Evolutionary conservation across 225 moss, liverwort and hornwort genomes (phyloP), one percentile per base, ranked within the genome.

Genomic region (Lunularia cruciata): DNA sequence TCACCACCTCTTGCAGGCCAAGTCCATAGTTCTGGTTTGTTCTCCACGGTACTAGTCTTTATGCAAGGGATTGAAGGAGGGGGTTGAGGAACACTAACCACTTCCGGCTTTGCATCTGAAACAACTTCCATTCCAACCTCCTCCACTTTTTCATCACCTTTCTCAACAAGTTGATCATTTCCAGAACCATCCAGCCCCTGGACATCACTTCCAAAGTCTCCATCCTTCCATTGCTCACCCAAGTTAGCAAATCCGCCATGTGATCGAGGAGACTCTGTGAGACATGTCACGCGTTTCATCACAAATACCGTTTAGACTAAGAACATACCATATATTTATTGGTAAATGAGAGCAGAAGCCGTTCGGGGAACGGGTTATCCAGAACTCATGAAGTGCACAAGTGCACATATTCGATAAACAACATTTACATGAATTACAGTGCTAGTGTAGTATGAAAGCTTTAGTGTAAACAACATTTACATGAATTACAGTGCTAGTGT

Each of bases 1-100:
- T 98, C 98, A 31, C 98, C 98, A 28, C 98, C 98, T 65, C 91
- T 83, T 62, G 98, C 85, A 30, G 98, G 89, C 78, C 87, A 93
- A 68, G 88, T 89, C 87, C 93, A 86, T 63, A 74, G 64, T 38
- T 72, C 88, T 59, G 83, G 89, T 57, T 66, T 74, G 57, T 83
- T 89, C 75, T 83, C 88, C 38, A 73, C 64, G 64, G 76, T 83
- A 25, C 75, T 43, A 71, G 66, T 68, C 4, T 25, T 74, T 47
- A 11, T 22, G 42, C 20, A 25, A 20, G 25, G 63, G 27, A 36
- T 42, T 58, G 59, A 73, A 83, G 86, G 67, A 73, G 77, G 73
- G n/a, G 85, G 72, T 31, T 67, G 33, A 45, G 63, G 68, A 51
- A 69, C 75, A 61, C 13, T 47, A 33, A 32, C 52, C 53, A 60